Evolutionary conservation across 441 rosid species (phyloP).

Genomic region (Sinapis alba): DNA sequence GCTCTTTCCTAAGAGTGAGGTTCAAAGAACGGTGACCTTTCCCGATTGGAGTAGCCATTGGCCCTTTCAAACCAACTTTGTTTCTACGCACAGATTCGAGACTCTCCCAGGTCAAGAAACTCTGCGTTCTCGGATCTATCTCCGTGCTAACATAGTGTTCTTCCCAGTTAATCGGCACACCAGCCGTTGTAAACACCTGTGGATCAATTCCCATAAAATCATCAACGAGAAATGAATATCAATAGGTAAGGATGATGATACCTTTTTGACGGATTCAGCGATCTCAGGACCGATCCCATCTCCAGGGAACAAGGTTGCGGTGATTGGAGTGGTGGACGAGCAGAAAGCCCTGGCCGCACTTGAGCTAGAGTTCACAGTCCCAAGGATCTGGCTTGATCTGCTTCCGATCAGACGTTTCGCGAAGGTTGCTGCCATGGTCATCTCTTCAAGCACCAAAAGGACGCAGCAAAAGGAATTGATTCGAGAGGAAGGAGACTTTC

Average conservation of each 20-base stretch:
- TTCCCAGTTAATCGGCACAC: conserved; percentile 90
- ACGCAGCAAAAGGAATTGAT: conserved; percentile 13
- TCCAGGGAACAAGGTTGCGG: conserved; percentile 87
- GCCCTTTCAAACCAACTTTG: conserved; percentile 89
- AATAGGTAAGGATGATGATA: background rate
- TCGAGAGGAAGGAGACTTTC: conserved; percentile 17
- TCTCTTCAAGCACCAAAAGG: conserved; percentile 30
- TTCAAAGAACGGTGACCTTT: conserved; percentile 97
- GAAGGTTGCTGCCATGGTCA: conserved; percentile 65
- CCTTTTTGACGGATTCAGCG: conserved; percentile 88
- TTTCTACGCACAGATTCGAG: conserved; percentile 85
- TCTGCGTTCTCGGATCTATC: conserved; percentile 91
- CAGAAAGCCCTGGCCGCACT: conserved; percentile 60
- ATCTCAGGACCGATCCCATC: conserved; percentile 97
- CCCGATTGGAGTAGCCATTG: conserved; percentile 98
- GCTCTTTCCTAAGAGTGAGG: conserved; percentile 90
- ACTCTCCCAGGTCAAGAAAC: conserved; percentile 95
- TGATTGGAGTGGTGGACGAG: conserved; percentile 53
- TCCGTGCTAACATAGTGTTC: conserved; percentile 79
- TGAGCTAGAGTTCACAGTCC: conserved; percentile 36
- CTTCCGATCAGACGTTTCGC: conserved; percentile 56
- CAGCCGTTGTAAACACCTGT: conserved; percentile 81
- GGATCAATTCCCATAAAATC: background rate
- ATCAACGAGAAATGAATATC: background rate
- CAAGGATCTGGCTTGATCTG: conserved; percentile 53